Evolutionary conservation across 2,329 filamentous ascomycete genomes (phyloP).

Genomic region (Hirsutella minnesotensis): DNA sequence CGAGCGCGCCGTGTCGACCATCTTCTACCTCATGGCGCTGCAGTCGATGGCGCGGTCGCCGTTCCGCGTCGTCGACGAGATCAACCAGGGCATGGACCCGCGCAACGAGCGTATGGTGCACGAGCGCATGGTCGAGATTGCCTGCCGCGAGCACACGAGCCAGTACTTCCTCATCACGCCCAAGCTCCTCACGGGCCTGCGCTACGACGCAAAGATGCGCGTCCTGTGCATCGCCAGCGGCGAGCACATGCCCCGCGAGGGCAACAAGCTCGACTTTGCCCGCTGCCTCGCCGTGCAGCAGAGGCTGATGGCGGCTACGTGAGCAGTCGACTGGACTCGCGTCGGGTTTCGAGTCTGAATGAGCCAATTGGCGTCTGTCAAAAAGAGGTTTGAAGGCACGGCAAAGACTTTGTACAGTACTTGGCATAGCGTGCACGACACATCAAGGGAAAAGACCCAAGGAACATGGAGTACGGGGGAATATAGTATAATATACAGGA

Average conservation of each 20-base stretch:
- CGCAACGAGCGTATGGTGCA: conserved; percentile 98
- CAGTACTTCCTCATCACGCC: conserved; percentile 97
- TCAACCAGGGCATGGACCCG: conserved; percentile 99
- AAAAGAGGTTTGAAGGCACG: too few species aligned
- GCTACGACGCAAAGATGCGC: conserved; percentile 84
- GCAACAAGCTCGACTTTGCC: conserved; percentile 36
- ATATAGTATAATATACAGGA: too few species aligned
- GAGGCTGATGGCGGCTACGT: conserved; percentile 22
- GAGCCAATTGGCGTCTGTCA: too few species aligned
- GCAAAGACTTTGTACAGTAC: too few species aligned
- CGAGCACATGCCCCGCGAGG: conserved; percentile 52
- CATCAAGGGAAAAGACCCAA: too few species aligned
- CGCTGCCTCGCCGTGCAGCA: conserved; percentile 32
- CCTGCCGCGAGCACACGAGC: conserved; percentile 67
- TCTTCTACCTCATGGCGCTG: conserved; percentile 97
- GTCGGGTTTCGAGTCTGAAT: too few species aligned
- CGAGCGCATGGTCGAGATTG: conserved; percentile 95
- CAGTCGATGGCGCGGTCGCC: conserved; percentile 88
- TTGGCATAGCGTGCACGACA: too few species aligned
- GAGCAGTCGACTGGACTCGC: not conserved
- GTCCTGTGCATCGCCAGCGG: conserved; percentile 90
- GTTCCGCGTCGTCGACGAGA: conserved; percentile 97
- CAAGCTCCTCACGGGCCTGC: conserved; percentile 75
- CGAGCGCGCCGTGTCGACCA: conserved; percentile 90
- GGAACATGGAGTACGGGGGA: too few species aligned